Conservation (phyloP, 352 stramenopile genomes). For the Thalassiosira pacifica region DNA sequence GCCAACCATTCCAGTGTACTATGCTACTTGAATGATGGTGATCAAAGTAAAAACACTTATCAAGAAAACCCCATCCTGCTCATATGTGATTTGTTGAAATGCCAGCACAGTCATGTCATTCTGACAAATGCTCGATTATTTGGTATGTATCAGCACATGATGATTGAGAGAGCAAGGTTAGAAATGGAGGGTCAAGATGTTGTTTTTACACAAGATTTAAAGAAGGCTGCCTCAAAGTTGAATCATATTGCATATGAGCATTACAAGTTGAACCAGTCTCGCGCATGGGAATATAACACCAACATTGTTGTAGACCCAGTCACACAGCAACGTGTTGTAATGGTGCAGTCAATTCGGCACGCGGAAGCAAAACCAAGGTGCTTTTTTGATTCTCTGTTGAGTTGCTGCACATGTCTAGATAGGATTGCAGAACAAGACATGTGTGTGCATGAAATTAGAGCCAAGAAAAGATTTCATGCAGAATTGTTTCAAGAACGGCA, state of each 20-base stretch:
- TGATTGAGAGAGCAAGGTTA: no score
- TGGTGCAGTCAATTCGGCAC: not conserved
- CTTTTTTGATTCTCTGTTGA: no score
- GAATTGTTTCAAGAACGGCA: not conserved
- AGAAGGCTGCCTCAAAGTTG: no score
- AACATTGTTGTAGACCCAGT: no score
- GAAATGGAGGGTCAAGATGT: no score
- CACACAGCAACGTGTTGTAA: no score
- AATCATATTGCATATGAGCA: no score
- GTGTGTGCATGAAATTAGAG: constrained; percentile 19
- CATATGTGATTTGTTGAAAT: not conserved
- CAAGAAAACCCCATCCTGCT: not conserved
- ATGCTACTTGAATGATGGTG: constrained; percentile 27
- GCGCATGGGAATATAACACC: no score
- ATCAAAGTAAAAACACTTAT: constrained; percentile 12
- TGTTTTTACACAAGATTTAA: no score
- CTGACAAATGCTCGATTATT: no score
- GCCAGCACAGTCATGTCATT: not conserved
- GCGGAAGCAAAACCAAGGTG: not conserved
- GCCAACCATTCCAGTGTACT: constrained; percentile 40
- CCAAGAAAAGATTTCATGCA: not conserved
- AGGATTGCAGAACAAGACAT: not conserved
- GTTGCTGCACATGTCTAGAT: not conserved
- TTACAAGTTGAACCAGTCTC: no score
- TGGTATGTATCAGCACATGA: not conserved